Percentiles rank a stretch among this genome's conserved stretches.
Evolutionary conservation across 345 rosid genomes (phyloP).

Genomic region (Psidium guajava): DNA sequence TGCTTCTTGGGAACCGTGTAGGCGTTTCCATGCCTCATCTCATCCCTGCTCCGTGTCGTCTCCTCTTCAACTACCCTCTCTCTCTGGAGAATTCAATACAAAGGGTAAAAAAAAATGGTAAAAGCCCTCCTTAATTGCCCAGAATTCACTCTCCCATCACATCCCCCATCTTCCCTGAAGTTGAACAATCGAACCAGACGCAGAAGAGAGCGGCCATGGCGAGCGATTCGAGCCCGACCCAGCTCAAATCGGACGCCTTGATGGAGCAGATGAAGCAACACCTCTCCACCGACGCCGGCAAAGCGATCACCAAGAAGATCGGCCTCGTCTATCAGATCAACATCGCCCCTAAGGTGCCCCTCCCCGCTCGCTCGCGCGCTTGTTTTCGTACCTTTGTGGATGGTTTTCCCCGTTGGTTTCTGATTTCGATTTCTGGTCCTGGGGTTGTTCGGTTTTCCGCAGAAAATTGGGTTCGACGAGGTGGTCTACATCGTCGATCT

Average conservation of each 20-base stretch:
- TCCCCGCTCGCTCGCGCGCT: background rate
- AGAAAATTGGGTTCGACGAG: constrained; percentile 92
- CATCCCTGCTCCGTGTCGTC: background rate
- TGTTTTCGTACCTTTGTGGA: background rate
- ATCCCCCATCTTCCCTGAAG: background rate
- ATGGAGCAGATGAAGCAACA: constrained; percentile 64
- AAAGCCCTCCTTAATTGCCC: background rate
- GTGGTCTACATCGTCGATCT: constrained; percentile 68
- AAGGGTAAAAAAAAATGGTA: background rate
- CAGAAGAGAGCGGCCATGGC: constrained; percentile 23
- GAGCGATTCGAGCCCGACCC: background rate
- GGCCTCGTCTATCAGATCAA: constrained; percentile 85
- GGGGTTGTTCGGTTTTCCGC: background rate
- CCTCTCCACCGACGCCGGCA: constrained; percentile 67
- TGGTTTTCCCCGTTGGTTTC: background rate
- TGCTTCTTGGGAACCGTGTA: background rate
- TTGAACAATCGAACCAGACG: background rate
- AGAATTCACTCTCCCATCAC: background rate
- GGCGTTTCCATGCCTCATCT: background rate
- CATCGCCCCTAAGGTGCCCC: constrained; percentile 78
- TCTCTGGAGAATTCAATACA: background rate
- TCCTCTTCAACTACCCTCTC: background rate
- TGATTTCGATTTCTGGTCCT: background rate
- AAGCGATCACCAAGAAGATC: constrained; percentile 47
- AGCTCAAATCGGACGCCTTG: constrained; percentile 61